Conservation (phyloP, 164 flowering plant species). For the Dillenia turbinata region DNA sequence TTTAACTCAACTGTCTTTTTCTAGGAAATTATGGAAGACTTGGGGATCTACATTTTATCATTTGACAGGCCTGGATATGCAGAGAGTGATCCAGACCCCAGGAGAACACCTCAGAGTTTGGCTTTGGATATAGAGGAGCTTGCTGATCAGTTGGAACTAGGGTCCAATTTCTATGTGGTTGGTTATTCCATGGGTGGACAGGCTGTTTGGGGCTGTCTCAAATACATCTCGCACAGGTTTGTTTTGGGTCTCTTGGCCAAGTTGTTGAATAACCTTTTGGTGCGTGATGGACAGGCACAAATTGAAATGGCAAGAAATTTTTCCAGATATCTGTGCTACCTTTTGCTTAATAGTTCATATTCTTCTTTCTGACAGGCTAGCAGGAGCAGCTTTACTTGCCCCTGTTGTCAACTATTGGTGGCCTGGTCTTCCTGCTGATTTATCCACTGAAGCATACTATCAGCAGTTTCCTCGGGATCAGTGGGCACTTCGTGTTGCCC, state of each 20-base stretch:
- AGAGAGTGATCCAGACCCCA: conserved; percentile 71
- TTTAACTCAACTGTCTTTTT: conserved; percentile 1
- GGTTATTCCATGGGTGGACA: conserved; percentile 76
- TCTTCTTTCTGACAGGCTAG: conserved; percentile 28
- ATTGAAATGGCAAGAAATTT: not conserved
- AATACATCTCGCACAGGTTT: not conserved
- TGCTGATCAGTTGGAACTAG: conserved; percentile 58
- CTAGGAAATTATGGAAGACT: conserved; percentile 47
- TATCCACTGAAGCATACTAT: conserved; percentile 27
- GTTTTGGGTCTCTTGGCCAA: not conserved
- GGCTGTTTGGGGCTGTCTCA: conserved; percentile 54
- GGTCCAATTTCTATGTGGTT: conserved; percentile 54
- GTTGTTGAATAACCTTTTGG: not conserved
- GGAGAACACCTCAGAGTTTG: conserved; percentile 41
- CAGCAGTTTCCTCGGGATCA: conserved; percentile 30
- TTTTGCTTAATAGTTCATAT: no score
- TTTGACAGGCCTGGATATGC: conserved; percentile 78
- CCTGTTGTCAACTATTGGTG: conserved; percentile 62
- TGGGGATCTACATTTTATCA: conserved; percentile 50
- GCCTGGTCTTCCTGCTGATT: conserved; percentile 41
- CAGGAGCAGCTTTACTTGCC: conserved; percentile 47
- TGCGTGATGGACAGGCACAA: not conserved
- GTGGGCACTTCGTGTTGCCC: conserved; percentile 44
- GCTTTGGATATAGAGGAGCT: conserved; percentile 71
- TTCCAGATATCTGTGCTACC: no score